Evolutionary conservation across 2,329 filamentous ascomycete species (phyloP).

Genomic region (Apiospora koreana): DNA sequence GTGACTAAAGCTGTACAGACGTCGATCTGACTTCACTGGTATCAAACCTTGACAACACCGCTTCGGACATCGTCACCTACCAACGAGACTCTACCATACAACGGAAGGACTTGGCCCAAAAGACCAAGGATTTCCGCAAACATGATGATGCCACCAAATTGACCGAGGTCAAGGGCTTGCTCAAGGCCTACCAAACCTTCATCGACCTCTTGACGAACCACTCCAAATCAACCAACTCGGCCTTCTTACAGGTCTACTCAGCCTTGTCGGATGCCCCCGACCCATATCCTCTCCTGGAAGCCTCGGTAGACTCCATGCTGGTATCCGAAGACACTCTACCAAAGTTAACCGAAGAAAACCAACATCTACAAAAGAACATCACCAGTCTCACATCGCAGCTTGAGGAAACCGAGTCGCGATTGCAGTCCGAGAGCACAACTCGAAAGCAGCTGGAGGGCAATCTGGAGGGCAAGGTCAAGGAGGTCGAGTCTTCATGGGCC

Average conservation of each 20-base stretch:
- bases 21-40: constrained; percentile 86
- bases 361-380: constrained; percentile 80
- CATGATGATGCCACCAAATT: constrained; percentile 84
- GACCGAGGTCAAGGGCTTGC: constrained; percentile 80
- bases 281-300: constrained; percentile 93
- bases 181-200: constrained; percentile 97
- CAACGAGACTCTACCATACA: constrained; percentile 96
- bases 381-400: constrained; percentile 75
- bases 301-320: constrained; percentile 91
- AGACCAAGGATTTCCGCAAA: constrained; percentile 97
- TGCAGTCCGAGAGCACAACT: constrained; percentile 75
- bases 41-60: constrained; percentile 84
- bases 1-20: constrained; percentile 49
- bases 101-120: constrained; percentile 95
- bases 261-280: constrained; percentile 94
- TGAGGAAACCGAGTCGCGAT: constrained; percentile 76
- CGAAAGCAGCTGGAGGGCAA: constrained; percentile 76
- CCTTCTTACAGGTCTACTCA: constrained; percentile 91
- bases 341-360: constrained; percentile 84
- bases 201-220: constrained; percentile 96
- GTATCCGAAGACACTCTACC: constrained; percentile 90
- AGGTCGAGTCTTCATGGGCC: constrained; percentile 86
- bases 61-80: constrained; percentile 91
- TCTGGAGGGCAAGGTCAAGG: constrained; percentile 79
- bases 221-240: constrained; percentile 89